phyloP scores from a whole-genome alignment of 768 basidiomycete genomes.

The Hericium erinaceus region DNA sequence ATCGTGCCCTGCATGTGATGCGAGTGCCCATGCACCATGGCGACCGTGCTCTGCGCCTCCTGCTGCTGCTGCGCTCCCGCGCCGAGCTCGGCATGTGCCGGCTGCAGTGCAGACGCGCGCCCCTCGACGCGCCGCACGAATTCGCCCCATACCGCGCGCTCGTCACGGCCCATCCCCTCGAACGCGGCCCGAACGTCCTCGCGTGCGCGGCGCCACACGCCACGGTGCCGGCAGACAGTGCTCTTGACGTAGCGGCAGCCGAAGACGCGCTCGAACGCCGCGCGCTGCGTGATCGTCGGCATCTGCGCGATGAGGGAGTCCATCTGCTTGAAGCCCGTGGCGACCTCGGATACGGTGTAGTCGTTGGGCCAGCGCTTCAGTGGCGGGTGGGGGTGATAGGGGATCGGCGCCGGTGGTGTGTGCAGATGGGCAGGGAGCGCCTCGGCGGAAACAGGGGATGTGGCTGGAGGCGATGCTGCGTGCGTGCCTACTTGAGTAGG shows the following conservation, averaged over 20 bases:
- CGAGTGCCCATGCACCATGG: not conserved
- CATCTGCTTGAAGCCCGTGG: slow-evolving; percentile 48
- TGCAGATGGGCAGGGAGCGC: slow-evolving; percentile 17
- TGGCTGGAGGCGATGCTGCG: not conserved
- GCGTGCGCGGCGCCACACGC: slow-evolving; percentile 53
- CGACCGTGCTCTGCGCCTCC: not conserved
- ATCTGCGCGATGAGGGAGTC: slow-evolving; percentile 25
- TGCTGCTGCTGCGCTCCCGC: not conserved
- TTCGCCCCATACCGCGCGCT: slow-evolving; percentile 59
- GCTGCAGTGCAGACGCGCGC: slow-evolving; percentile 18
- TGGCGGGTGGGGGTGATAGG: slow-evolving; percentile 52
- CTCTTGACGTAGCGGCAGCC: slow-evolving; percentile 65
- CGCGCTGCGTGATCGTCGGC: slow-evolving; percentile 48
- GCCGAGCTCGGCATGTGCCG: not conserved
- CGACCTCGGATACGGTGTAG: slow-evolving; percentile 59
- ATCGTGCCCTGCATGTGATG: not conserved
- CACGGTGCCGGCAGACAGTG: slow-evolving; percentile 64
- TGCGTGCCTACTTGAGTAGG: not conserved
- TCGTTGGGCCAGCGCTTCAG: slow-evolving; percentile 73
- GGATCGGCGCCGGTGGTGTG: slow-evolving; percentile 13
- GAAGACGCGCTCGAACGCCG: slow-evolving; percentile 63
- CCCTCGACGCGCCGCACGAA: slow-evolving; percentile 58
- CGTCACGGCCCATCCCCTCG: slow-evolving; percentile 44
- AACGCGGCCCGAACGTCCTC: slow-evolving; percentile 38
- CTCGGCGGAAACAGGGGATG: slow-evolving; percentile 1